These are phyloP conservation scores for Pythium volutum DNA, from an alignment of 352 stramenopile genomes.

Conservation along the genomic window DNA sequence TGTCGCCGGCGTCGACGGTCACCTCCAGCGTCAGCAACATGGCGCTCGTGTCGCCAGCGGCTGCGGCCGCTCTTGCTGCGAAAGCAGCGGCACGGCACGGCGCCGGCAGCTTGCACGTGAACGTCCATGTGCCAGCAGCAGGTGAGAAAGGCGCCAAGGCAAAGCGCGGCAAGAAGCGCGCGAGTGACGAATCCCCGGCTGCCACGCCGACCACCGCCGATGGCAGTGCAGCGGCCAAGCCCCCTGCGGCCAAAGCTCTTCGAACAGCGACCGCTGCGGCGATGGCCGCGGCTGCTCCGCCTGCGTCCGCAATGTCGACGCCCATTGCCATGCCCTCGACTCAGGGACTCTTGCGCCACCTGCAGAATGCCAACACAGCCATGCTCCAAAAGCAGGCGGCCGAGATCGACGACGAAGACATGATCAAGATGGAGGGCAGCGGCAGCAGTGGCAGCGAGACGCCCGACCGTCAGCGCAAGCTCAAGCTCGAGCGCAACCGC, in stretches of 20 bases:
- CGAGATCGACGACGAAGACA: constrained; percentile 22
- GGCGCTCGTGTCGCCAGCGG: constrained; percentile 15
- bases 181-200: constrained; percentile 31
- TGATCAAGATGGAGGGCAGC: constrained; percentile 49
- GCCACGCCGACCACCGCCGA: neutral
- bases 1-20: constrained; percentile 14
- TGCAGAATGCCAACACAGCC: constrained; percentile 72
- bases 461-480: constrained; percentile 62
- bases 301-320: neutral
- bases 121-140: constrained; percentile 13
- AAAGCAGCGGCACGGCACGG: constrained; percentile 15
- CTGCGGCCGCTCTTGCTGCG: constrained; percentile 13
- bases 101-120: constrained; percentile 14
- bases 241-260: neutral
- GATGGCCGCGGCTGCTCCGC: neutral
- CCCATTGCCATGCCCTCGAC: constrained; percentile 29
- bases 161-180: constrained; percentile 55
- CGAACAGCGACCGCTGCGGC: too few relatives aligned
- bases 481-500: constrained; percentile 91
- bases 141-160: constrained; percentile 23
- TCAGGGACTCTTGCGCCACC: constrained; percentile 58
- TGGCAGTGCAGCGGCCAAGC: neutral
- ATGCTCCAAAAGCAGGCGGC: constrained; percentile 62
- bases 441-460: constrained; percentile 59
- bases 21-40: constrained; percentile 1